Base-by-base conservation (phyloP, 345 rosid genomes). In the Fremontodendron californicum region DNA sequence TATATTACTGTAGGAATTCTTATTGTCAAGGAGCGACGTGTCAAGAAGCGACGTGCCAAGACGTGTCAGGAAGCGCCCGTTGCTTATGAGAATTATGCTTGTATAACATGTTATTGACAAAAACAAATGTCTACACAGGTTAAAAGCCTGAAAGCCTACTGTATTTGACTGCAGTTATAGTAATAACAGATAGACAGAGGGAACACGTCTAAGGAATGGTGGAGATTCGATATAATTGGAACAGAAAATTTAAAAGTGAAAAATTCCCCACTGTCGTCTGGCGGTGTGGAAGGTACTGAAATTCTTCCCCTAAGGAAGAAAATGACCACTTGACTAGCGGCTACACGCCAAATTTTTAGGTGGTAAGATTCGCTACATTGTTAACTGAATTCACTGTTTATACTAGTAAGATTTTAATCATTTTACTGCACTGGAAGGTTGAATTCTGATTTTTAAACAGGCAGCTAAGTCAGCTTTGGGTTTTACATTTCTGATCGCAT, bases 171-270 rank as follows among this genome's bases (percentile, higher is more conserved):
- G 52, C 66, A 49, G 77, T 2, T 71, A 70, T 43, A 18, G 40
- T n/a, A n/a, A n/a, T 10, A 42, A 40, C 37, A 49, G 55, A 19
- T 39, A 29, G 33, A 16, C 48, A 42, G 31, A 72, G 11, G 19
- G 39, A 64, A 63, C 77, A 81, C 64, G 79, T 75, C 75, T 49
- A 65, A 81, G 52, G 37, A 60, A 13, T 51, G 77, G 80, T 8
- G 57, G 33, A 9, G 75, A 55, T 19, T 45, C 11, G 48, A 52
- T 57, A 40, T 55, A 51, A 9, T 9, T 18, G 21, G 46, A 8
- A 19, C 21, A 19, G 4, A 6, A 42, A 39, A 21, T n/a, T n/a
- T n/a, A 52, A 13, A 63, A 73, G 27, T 7, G 58, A n/a, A n/a
- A 45, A 40, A 29, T 31, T 31, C 43, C 42, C 61, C 61, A 70